A percentile compares a stretch with the other conserved stretches of the same genome.
These are phyloP conservation scores for Phytopythium chamaehyphon DNA, from an alignment of 352 stramenopile genomes.

Conservation along the genomic window DNA sequence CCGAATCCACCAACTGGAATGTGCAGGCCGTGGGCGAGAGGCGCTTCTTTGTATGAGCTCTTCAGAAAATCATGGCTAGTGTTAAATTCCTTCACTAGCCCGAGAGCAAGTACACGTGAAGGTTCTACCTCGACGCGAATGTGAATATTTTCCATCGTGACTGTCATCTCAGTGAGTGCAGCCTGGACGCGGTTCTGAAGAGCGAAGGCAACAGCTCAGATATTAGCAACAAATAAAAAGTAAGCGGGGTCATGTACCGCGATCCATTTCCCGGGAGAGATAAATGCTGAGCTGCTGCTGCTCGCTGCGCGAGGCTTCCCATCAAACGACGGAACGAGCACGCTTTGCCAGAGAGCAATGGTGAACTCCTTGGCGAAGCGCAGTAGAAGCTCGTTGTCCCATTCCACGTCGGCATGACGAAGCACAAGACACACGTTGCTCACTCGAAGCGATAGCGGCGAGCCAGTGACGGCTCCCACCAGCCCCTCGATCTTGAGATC, in stretches of 20 bases:
- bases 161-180: constrained; percentile 44
- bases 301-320: constrained; percentile 21
- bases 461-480: constrained; percentile 49
- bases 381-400: constrained; percentile 62
- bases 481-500: constrained; percentile 62
- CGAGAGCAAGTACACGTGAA: neutral
- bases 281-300: constrained; percentile 22
- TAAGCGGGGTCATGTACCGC: constrained; percentile 34
- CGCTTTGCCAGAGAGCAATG: constrained; percentile 49
- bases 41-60: constrained; percentile 33
- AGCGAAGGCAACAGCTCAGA: neutral
- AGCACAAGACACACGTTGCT: constrained; percentile 65
- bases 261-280: constrained; percentile 65
- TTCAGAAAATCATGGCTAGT: constrained; percentile 8
- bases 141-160: constrained; percentile 63
- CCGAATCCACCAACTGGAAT: constrained; percentile 34
- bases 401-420: constrained; percentile 46
- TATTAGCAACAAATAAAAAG: too few species aligned
- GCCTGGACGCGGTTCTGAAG: constrained; percentile 40
- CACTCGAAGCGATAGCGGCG: constrained; percentile 44
- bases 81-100: too few species aligned
- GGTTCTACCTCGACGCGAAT: constrained; percentile 59
- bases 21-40: constrained; percentile 53
- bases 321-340: constrained; percentile 21
- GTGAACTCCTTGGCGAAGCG: constrained; percentile 68